Conservation (phyloP, 345 rosid species). For the Garcia nutans region DNA sequence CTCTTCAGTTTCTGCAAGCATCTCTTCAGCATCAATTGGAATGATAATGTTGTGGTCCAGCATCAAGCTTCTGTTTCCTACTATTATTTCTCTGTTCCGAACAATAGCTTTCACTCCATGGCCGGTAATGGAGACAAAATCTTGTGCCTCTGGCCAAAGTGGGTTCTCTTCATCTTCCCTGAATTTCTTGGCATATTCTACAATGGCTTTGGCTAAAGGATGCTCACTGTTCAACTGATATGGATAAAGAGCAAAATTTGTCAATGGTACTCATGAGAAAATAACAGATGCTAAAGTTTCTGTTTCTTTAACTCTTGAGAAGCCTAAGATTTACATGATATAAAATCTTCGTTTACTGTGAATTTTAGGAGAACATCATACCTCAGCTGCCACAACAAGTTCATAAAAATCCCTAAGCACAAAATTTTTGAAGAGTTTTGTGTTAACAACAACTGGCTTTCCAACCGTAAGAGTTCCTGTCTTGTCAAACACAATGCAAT, state of each 20-base stretch:
- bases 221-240: constrained; percentile 83
- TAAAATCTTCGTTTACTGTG: neutral
- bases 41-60: constrained; percentile 38
- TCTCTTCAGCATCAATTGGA: constrained; percentile 62
- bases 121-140: constrained; percentile 75
- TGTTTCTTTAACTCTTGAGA: neutral
- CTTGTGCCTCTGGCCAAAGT: constrained; percentile 74
- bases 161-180: constrained; percentile 75
- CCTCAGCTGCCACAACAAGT: constrained; percentile 87
- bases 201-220: constrained; percentile 84
- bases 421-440: constrained; percentile 67
- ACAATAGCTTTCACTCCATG: constrained; percentile 83
- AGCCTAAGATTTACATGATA: neutral
- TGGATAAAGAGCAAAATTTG: neutral
- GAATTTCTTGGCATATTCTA: constrained; percentile 76
- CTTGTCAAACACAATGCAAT: constrained; percentile 92
- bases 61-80: constrained; percentile 87
- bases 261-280: neutral
- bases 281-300: neutral
- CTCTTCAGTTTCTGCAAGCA: constrained; percentile 67
- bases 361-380: constrained; percentile 20
- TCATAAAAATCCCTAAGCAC: constrained; percentile 73
- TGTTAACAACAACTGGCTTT: constrained; percentile 78
- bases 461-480: constrained; percentile 96
- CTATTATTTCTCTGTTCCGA: constrained; percentile 52